Conservation (phyloP, 352 stramenopile genomes). For the Globisporangium takayamanum region DNA sequence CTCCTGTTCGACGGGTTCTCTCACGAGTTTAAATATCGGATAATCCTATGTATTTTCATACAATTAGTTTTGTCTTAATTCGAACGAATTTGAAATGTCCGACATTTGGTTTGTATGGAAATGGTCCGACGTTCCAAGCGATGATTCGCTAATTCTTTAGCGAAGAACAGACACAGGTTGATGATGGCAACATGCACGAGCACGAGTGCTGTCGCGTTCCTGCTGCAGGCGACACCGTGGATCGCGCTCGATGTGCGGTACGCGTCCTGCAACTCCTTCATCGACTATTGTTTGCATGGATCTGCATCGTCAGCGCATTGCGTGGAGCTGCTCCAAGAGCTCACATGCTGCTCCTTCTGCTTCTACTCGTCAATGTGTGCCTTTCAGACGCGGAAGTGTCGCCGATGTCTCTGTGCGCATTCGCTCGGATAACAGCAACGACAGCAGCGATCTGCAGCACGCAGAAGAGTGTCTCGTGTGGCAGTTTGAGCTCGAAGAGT, state of each 20-base stretch:
- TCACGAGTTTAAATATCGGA: no score
- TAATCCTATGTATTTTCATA: no score
- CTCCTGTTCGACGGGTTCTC: no score
- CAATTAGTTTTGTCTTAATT: no score
- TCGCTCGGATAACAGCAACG: conserved; percentile 7
- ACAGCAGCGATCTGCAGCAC: conserved; percentile 5
- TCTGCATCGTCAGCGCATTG: neutral
- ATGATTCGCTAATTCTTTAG: neutral
- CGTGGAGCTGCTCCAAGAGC: no score
- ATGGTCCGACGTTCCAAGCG: no score
- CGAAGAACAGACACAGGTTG: neutral
- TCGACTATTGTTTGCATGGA: no score
- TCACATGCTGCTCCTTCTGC: neutral
- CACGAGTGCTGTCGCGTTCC: conserved; percentile 30
- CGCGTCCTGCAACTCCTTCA: neutral
- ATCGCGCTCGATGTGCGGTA: conserved; percentile 35
- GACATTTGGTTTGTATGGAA: no score
- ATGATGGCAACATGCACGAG: conserved; percentile 3
- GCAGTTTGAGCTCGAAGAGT: conserved; percentile 59
- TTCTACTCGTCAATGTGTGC: neutral
- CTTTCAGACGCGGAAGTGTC: conserved; percentile 36
- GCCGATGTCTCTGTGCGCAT: conserved; percentile 40
- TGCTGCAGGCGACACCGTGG: conserved; percentile 55
- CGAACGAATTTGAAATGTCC: no score
- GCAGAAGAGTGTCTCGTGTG: conserved; percentile 38